These are phyloP conservation scores for Colletotrichum camelliae DNA, from an alignment of 2,329 filamentous ascomycete genomes.

Conservation along the genomic window DNA sequence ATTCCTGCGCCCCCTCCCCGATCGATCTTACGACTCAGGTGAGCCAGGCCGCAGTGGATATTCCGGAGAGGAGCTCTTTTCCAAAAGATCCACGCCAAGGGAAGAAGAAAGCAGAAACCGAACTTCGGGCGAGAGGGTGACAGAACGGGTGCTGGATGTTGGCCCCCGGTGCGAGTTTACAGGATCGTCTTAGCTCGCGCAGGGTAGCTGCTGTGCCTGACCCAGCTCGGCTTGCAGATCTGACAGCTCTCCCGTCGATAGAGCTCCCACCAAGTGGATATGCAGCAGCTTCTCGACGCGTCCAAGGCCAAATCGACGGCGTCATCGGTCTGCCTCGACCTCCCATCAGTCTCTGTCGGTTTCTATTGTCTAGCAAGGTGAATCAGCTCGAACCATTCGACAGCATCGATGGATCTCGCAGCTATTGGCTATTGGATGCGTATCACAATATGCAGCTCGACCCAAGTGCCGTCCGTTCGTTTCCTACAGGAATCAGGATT, in stretches of 20 bases:
- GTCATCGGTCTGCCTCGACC: background rate
- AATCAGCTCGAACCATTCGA: background rate
- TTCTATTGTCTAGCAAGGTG: background rate
- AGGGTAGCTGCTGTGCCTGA: background rate
- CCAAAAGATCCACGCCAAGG: background rate
- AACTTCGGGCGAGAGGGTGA: background rate
- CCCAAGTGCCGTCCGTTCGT: background rate
- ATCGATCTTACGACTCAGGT: background rate
- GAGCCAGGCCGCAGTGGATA: background rate
- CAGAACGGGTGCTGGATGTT: background rate
- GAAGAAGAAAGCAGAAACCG: background rate
- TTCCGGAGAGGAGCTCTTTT: background rate
- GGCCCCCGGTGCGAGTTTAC: background rate
- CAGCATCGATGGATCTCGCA: background rate
- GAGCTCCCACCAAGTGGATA: background rate
- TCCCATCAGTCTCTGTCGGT: background rate
- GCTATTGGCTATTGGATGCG: background rate
- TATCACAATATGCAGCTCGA: background rate
- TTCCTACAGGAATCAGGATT: background rate
- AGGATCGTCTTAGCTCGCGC: background rate
- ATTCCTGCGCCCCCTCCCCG: background rate
- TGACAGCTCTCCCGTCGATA: background rate
- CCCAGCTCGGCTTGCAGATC: conserved; percentile 4
- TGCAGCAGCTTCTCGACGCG: background rate
- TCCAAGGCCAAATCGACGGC: background rate